Conservation (phyloP, 1,284 basidiomycete genomes). For the Trichosporon sp. region DNA sequence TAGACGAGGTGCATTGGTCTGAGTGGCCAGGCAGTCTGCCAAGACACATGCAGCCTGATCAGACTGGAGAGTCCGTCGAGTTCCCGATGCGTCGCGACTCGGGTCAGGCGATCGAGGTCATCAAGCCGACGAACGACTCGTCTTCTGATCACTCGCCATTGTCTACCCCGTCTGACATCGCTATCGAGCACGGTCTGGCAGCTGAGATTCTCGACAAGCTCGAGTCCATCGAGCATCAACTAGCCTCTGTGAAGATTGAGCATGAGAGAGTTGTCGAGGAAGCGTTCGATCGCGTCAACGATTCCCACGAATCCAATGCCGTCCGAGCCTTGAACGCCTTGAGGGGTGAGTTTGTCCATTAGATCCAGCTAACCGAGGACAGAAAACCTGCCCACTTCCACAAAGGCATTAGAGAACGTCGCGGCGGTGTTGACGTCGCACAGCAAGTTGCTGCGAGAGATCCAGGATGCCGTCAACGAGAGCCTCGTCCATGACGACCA, state of each 20-base stretch:
- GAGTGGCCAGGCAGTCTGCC: constrained; percentile 5
- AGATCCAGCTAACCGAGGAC: neutral
- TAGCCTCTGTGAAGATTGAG: neutral
- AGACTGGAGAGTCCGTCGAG: constrained; percentile 15
- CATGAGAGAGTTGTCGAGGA: neutral
- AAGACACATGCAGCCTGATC: neutral
- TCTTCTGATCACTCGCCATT: neutral
- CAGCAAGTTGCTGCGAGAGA: constrained; percentile 11
- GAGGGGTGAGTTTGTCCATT: constrained; percentile 5
- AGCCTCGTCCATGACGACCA: neutral
- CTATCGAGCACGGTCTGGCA: neutral
- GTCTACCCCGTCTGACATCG: neutral
- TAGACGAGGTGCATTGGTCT: neutral
- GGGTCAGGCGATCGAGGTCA: neutral
- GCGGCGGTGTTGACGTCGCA: constrained; percentile 8
- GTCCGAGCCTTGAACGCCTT: constrained; percentile 6
- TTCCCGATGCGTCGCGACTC: constrained; percentile 12
- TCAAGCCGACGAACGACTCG: neutral
- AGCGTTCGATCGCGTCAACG: constrained; percentile 3
- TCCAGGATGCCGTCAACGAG: constrained; percentile 14
- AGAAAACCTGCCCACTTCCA: constrained; percentile 6
- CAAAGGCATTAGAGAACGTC: constrained; percentile 3
- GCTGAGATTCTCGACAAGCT: constrained; percentile 8
- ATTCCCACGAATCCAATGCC: neutral
- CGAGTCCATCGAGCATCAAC: constrained; percentile 11